phyloP scores from a whole-genome alignment of 306 rosid genomes.

The Citrullus amarus region DNA sequence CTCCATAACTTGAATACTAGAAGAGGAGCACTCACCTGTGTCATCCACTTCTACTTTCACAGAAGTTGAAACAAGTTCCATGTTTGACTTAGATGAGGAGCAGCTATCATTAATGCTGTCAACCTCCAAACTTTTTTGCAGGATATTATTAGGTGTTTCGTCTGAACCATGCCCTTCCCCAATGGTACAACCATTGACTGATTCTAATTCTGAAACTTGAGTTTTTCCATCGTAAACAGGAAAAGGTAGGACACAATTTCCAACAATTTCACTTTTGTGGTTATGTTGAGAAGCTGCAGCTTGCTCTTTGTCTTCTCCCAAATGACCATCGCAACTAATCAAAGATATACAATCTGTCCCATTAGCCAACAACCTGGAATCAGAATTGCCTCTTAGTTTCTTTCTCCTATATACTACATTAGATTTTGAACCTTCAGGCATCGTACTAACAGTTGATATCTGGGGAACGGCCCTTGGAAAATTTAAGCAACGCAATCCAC shows the following conservation, averaged over 20 bases:
- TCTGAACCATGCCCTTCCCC: conserved; percentile 17
- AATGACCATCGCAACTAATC: conserved; percentile 32
- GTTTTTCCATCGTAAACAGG: conserved; percentile 13
- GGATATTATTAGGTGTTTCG: conserved; percentile 22
- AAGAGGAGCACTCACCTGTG: conserved; percentile 77
- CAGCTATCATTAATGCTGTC: conserved; percentile 70
- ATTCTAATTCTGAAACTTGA: conserved; percentile 15
- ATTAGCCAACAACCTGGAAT: conserved; percentile 13
- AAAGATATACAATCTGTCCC: conserved; percentile 29
- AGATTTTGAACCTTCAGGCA: conserved; percentile 34
- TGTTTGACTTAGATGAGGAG: conserved; percentile 77
- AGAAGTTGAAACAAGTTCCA: conserved; percentile 43
- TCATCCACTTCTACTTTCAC: conserved; percentile 48
- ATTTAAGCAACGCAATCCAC: conserved; percentile 30
- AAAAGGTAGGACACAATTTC: conserved; percentile 15
- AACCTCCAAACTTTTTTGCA: conserved; percentile 38
- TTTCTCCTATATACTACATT: conserved; percentile 57
- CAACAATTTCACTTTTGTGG: conserved; percentile 26
- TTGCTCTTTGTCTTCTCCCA: conserved; percentile 34
- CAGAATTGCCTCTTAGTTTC: conserved; percentile 34
- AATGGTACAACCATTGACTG: conserved; percentile 8
- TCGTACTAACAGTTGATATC: conserved; percentile 39
- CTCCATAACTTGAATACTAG: conserved; percentile 44
- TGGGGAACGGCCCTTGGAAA: conserved; percentile 25
- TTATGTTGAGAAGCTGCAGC: conserved; percentile 25